Evolutionary conservation across 78 protist genomes (phyloP).

Genomic region (Protostelium mycophagum): DNA sequence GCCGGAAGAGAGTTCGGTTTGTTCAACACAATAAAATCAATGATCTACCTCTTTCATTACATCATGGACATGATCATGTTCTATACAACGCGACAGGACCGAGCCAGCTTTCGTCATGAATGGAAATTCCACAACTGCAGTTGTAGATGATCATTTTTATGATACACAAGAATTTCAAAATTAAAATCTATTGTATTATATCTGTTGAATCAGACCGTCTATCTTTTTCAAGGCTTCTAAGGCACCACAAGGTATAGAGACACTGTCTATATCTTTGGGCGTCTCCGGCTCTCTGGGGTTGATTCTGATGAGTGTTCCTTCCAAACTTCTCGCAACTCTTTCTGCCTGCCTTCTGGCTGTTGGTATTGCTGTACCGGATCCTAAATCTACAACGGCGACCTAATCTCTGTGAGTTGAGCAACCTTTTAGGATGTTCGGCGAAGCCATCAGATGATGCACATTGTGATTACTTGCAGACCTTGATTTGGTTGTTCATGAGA

Average conservation of each 20-base stretch:
- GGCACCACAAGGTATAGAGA: neutral
- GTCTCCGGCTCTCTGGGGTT: slow-evolving; percentile 1
- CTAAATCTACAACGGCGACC: slow-evolving; percentile 14
- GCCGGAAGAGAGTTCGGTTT: neutral
- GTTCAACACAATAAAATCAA: neutral
- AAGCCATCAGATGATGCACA: neutral
- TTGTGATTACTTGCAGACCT: neutral
- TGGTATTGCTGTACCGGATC: slow-evolving; percentile 18
- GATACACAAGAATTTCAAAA: too few relatives aligned
- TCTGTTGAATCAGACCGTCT: neutral
- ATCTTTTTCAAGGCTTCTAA: neutral
- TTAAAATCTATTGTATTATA: too few relatives aligned
- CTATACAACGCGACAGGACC: too few relatives aligned
- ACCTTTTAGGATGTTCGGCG: too few relatives aligned
- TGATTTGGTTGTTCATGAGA: neutral
- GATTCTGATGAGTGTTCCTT: slow-evolving; percentile 4
- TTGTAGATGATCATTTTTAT: too few relatives aligned
- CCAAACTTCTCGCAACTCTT: neutral
- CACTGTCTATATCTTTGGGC: neutral
- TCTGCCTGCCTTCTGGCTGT: slow-evolving; percentile 11
- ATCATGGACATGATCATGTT: too few relatives aligned
- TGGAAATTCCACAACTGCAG: too few relatives aligned
- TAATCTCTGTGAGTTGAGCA: too few relatives aligned
- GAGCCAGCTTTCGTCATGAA: too few relatives aligned
- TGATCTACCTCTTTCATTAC: too few relatives aligned